Base-by-base conservation (phyloP, 2,329 filamentous ascomycete species). In the Diaporthe citriasiana region DNA sequence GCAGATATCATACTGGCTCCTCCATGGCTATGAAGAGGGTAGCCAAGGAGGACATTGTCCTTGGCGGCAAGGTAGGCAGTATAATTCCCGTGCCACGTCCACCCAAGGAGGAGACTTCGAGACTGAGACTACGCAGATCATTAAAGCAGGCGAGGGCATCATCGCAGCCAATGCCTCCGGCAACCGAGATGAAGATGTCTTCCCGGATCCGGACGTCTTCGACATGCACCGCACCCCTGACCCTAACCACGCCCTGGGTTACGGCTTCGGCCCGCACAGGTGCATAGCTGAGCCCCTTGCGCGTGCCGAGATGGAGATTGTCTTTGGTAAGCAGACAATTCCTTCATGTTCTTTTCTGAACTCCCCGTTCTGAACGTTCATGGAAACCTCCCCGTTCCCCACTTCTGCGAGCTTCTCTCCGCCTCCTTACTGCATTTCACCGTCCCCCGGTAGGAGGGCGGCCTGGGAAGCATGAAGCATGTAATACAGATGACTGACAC, bases 151-250 rank as follows among this genome's bases (percentile, higher is more conserved):
- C 1, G 84, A 87, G 68, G 86, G 85, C 51, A 84, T 87, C 75
- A 87, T 88, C 75, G 83, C 84, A 5, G 83, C 85, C 12, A 87
- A 86, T n/a, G n/a, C n/a, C n/a, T 86, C 84, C 22, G 87, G 83
- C 40, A 87, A 88, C 77, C 79, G 87, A 4, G 86, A 88, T 77
- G 84, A 85, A 70, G 84, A 86, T 0, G 77, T 85, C 13, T 86
- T 85, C 73, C 76, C 78, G 8, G 73, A 84, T 71, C 79, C 85
- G 3, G 83, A 87, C 72, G 77, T 72, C 17, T 88, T 88, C 76
- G 79, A 87, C 77, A 84, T 88, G 78, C 81, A 83, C 74, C 82
- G 85, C 30, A 78, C 79, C 47, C 80, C 55, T 6, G 55, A 81
- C 59, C 80, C 80, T 3, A 77, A 83, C 60, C 80, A 84, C 57